phyloP scores from a whole-genome alignment of 2,329 filamentous ascomycete genomes.

The Fusarium piperis region DNA sequence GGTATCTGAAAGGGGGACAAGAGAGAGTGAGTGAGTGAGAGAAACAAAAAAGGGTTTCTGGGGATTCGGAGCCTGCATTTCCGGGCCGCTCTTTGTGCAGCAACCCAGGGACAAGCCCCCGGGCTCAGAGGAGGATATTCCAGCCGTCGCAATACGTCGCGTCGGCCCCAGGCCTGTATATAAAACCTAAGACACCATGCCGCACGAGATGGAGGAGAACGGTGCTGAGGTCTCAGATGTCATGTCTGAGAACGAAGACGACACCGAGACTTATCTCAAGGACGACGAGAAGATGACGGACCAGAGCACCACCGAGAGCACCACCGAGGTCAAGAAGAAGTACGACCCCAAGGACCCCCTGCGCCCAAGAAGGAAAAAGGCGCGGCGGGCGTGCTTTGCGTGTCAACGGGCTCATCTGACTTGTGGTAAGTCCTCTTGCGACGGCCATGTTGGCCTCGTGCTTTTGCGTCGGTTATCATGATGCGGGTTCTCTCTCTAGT shows the following conservation, averaged over 20 bases:
- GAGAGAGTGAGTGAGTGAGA: slow-evolving; percentile 6
- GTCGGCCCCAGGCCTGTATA: slow-evolving; percentile 46
- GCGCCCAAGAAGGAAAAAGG: slow-evolving; percentile 93
- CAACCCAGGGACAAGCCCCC: slow-evolving; percentile 26
- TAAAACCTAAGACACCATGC: slow-evolving; percentile 66
- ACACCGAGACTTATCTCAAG: slow-evolving; percentile 53
- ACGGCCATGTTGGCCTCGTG: slow-evolving; percentile 1
- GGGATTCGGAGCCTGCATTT: slow-evolving; percentile 46
- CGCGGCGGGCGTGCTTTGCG: slow-evolving; percentile 92
- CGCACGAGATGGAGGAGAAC: slow-evolving; percentile 63
- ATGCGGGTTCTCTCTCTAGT: slow-evolving; percentile 6
- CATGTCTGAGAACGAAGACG: slow-evolving; percentile 69
- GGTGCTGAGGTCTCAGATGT: slow-evolving; percentile 66
- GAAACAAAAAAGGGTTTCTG: slow-evolving; percentile 32
- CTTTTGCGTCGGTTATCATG: slow-evolving; percentile 2
- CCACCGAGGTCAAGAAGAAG: slow-evolving; percentile 70
- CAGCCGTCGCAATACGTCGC: slow-evolving; percentile 31
- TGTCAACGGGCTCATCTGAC: slow-evolving; percentile 98
- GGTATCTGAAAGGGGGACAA: slow-evolving; percentile 41
- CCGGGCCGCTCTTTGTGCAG: slow-evolving; percentile 44
- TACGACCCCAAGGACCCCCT: slow-evolving; percentile 88
- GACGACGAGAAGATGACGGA: slow-evolving; percentile 64
- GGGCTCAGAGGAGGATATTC: slow-evolving; percentile 37
- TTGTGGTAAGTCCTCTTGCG: slow-evolving; percentile 78
- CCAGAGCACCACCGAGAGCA: slow-evolving; percentile 57